Conservation (phyloP, 495 filamentous ascomycete genomes). For the Penicillium malachiteum region DNA sequence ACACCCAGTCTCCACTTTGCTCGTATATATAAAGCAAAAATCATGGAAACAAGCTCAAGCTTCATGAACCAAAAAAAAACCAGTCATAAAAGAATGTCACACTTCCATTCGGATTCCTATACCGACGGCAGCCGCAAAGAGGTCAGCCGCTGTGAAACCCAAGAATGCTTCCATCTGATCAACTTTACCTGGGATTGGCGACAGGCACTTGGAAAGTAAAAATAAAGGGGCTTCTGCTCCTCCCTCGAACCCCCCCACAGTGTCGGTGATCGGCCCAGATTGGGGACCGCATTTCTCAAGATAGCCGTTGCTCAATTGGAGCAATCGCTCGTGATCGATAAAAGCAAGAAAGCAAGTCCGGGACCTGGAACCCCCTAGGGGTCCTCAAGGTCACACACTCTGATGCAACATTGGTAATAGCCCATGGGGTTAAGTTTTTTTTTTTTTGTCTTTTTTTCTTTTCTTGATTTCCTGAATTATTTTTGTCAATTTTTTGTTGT, state of each 20-base stretch:
- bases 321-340: constrained; percentile 24
- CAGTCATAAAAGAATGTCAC: constrained; percentile 20
- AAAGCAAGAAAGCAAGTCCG: constrained; percentile 6
- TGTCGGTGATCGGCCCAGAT: constrained; percentile 6
- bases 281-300: constrained; percentile 1
- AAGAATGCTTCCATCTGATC: constrained; percentile 42
- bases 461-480: neutral
- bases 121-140: constrained; percentile 39
- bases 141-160: constrained; percentile 51
- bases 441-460: neutral
- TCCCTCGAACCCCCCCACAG: constrained; percentile 7
- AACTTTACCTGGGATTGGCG: constrained; percentile 31
- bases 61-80: constrained; percentile 10
- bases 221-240: constrained; percentile 3
- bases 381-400: constrained; percentile 30
- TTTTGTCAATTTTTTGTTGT: neutral
- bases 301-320: constrained; percentile 13
- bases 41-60: constrained; percentile 18
- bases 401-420: constrained; percentile 37
- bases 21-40: constrained; percentile 17
- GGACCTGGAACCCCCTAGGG: constrained; percentile 10
- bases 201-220: constrained; percentile 19
- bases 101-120: constrained; percentile 37
- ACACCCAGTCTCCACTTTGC: neutral
- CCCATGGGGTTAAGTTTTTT: constrained; percentile 18